phyloP scores from a whole-genome alignment of 129 eudicot genomes.

The Daucus carota region DH1_v3.0 NC_030381.2:54033001-54033500 shows the following conservation, averaged over 20 bases:
- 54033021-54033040: slow-evolving; percentile 66
- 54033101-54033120: slow-evolving; percentile 42
- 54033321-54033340: slow-evolving; percentile 83
- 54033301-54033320: slow-evolving; percentile 36
- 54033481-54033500: slow-evolving; percentile 87
- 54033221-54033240: not conserved
- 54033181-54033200: slow-evolving; percentile 12
- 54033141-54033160: slow-evolving; percentile 26
- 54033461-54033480: slow-evolving; percentile 90
- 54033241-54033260: slow-evolving; percentile 36
- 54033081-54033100: slow-evolving; percentile 37
- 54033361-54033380: slow-evolving; percentile 93
- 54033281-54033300: slow-evolving; percentile 86
- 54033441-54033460: slow-evolving; percentile 62
- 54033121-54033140: slow-evolving; percentile 55
- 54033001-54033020: slow-evolving; percentile 58
- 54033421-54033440: slow-evolving; percentile 36
- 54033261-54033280: slow-evolving; percentile 44
- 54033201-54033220: not conserved
- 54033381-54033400: slow-evolving; percentile 82
- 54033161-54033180: slow-evolving; percentile 11
- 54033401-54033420: slow-evolving; percentile 73
- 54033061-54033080: slow-evolving; percentile 34
- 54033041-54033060: slow-evolving; percentile 65
- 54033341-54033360: slow-evolving; percentile 67